These are phyloP conservation scores for Raffaelea albimanens DNA, from an alignment of 2,329 filamentous ascomycete species.

Conservation along the genomic window DNA sequence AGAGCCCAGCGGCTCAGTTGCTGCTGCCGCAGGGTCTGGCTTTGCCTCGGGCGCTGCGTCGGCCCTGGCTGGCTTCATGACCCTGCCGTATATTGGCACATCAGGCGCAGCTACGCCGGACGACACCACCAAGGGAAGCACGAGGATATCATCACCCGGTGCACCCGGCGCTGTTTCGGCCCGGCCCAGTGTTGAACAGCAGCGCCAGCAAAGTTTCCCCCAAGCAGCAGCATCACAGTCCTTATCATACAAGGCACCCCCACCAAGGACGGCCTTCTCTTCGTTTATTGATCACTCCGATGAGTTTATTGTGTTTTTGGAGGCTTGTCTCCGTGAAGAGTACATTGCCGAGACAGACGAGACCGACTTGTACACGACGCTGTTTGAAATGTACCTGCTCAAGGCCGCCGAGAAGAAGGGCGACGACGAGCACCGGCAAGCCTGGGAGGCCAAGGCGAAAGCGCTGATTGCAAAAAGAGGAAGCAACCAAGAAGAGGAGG, in stretches of 20 bases:
- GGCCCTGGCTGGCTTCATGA: conserved; percentile 55
- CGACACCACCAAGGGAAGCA: background rate
- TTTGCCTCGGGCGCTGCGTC: conserved; percentile 54
- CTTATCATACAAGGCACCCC: conserved; percentile 69
- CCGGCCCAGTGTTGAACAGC: background rate
- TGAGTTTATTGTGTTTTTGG: conserved; percentile 86
- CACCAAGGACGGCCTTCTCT: conserved; percentile 83
- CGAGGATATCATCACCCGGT: too few relatives aligned
- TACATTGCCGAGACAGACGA: conserved; percentile 65
- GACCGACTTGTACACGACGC: conserved; percentile 81
- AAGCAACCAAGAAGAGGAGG: conserved; percentile 42
- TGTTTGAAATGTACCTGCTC: conserved; percentile 97
- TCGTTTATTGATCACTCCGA: conserved; percentile 91
- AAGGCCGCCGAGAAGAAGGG: conserved; percentile 71
- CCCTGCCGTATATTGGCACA: conserved; percentile 76
- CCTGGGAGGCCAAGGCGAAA: conserved; percentile 89
- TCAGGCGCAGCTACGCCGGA: conserved; percentile 35
- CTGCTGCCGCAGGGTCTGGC: conserved; percentile 23
- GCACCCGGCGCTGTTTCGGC: too few relatives aligned
- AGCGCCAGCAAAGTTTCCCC: conserved; percentile 18
- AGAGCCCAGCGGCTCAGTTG: conserved; percentile 19
- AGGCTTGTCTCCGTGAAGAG: conserved; percentile 70
- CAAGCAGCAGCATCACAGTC: too few relatives aligned
- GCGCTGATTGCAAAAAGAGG: conserved; percentile 56
- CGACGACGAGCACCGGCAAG: conserved; percentile 49